phyloP scores from a whole-genome alignment of 1,284 basidiomycete species.

The Ustilago tritici region DNA sequence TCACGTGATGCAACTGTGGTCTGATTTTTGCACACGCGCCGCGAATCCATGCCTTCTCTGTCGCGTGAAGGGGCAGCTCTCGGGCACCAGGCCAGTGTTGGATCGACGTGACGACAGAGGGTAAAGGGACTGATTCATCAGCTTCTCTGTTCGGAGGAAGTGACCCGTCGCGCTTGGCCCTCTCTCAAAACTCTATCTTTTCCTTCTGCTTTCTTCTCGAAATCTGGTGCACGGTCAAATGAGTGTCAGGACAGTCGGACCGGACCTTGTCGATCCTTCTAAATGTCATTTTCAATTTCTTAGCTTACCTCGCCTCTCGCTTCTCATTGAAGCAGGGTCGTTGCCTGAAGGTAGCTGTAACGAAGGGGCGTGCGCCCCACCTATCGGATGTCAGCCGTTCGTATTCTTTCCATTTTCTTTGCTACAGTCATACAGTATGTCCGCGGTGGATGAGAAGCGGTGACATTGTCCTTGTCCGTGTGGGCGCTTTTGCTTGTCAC shows the following conservation, averaged over 20 bases:
- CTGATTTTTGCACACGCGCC: conserved; percentile 29
- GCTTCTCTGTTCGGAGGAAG: not conserved
- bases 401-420: conserved; percentile 3
- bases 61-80: not conserved
- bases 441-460: not conserved
- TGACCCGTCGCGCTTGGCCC: not conserved
- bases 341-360: not conserved
- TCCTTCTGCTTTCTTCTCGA: not conserved
- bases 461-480: not conserved
- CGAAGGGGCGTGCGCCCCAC: conserved; percentile 6
- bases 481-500: not conserved
- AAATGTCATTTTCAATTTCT: not conserved
- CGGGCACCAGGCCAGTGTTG: conserved; percentile 8
- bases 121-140: not conserved
- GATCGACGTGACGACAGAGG: conserved; percentile 17
- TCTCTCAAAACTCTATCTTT: not conserved
- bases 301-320: not conserved
- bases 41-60: not conserved
- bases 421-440: not conserved
- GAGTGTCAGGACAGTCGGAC: not conserved
- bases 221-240: conserved; percentile 11
- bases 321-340: not conserved
- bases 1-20: conserved; percentile 14
- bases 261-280: conserved; percentile 23
- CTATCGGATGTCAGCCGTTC: not conserved